Base-by-base conservation (phyloP, 306 rosid genomes). In the Astragalus membranaceus region DNA sequence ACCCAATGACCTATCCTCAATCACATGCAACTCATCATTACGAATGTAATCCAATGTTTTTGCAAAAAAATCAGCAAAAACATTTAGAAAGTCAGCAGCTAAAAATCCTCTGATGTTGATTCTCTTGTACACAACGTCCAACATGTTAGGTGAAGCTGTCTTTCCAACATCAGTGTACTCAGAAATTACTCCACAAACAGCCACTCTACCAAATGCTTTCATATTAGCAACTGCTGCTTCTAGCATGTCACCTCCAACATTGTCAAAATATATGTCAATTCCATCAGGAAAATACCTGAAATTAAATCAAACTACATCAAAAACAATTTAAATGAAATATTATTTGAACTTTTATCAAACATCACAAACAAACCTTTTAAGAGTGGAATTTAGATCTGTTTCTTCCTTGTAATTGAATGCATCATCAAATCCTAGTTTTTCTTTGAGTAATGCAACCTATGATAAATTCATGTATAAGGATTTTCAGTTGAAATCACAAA, bases 391-490 rank as follows among this genome's bases (percentile, higher is more conserved):
- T 73, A 92, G 77, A 71, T 88, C 88, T 3, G 69, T 57, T 62
- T 89, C 95, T 55, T 86, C 88, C 41, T 82, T 92, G 78, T 92
- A 88, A 80, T 92, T 89, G 84, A 92, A 92, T 60, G 95, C 98
- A 43, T 88, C 89, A 52, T 92, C 92, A 41, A 86, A 85, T 70
- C 92, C 89, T 33, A 92, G 81, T 64, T 88, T 83, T 8, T 82
- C 83, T 52, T 86, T 92, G 2, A 92, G 86, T 65, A 89, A 46
- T 5, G 55, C 71, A 5, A 88, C 96, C 98, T 89, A 12, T 5
- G 55, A 5, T 14, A 67, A 10, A 32, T 20, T 59, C 1, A 67
- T 41, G 8, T 4, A 69, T 69, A 17, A 44, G 16, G 6, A 1
- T 41, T 13, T n/a, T 11, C 7, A 33, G 36, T 0, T 13, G 32